These are phyloP conservation scores for Didymella exigua DNA, from an alignment of 2,329 filamentous ascomycete species.

Conservation along the genomic window DNA sequence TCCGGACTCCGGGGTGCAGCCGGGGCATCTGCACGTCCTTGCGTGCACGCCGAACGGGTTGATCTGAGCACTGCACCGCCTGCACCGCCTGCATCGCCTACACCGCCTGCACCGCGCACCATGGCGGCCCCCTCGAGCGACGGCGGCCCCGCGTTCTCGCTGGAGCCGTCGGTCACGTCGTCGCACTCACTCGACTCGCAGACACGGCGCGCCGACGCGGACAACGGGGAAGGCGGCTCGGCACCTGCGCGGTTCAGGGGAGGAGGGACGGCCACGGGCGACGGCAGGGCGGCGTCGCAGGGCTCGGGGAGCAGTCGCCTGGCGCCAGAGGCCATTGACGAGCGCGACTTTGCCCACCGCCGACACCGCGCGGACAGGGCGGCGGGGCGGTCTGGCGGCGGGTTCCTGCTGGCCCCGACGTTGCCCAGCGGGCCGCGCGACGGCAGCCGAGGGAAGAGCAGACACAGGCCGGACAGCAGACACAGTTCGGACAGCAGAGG, in stretches of 20 bases:
- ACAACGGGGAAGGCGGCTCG: conserved; percentile 38
- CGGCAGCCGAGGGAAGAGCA: neutral
- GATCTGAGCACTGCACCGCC: conserved; percentile 19
- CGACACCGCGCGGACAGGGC: conserved; percentile 39
- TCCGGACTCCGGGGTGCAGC: conserved; percentile 5
- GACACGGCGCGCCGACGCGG: conserved; percentile 28
- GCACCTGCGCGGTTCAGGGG: conserved; percentile 26
- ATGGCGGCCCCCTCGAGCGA: conserved; percentile 45
- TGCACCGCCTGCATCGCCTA: conserved; percentile 30
- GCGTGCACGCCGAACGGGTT: neutral
- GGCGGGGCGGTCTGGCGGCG: conserved; percentile 45
- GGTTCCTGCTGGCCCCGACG: conserved; percentile 55
- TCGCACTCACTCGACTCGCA: conserved; percentile 42
- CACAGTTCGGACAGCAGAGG: conserved; percentile 8
- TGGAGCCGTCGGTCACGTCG: conserved; percentile 40
- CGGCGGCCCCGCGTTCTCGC: conserved; percentile 36
- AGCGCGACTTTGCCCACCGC: conserved; percentile 41
- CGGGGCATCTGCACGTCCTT: neutral
- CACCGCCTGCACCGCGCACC: conserved; percentile 18
- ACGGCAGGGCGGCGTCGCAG: conserved; percentile 14
- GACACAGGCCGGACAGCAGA: too few relatives aligned
- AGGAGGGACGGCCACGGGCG: conserved; percentile 15
- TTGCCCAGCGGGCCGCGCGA: conserved; percentile 34
- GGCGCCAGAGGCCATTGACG: conserved; percentile 31
- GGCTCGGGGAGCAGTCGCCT: conserved; percentile 20